Base-by-base conservation (phyloP, 805 yeast species). In the Saturnispora diversa region DNA sequence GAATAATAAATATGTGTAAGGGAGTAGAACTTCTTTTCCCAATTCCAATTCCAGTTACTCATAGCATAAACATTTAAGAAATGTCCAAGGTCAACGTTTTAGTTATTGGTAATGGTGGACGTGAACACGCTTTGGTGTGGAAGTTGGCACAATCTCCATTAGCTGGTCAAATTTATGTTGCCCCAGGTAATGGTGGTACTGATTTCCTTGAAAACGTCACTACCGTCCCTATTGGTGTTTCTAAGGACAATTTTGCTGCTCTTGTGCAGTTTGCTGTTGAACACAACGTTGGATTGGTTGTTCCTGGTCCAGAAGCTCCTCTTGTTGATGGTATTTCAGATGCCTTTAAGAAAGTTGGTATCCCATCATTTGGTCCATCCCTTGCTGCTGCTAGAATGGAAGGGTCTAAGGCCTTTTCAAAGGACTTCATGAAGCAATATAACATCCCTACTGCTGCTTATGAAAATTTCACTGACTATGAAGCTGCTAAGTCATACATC, bases 241-340 rank as follows among this genome's bases (percentile, higher is more conserved):
- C 76, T 20, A 74, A 77, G 45, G 64, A 63, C n/a, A 81, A 87
- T 50, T 92, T 92, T 53, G 70, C 70, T 1, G 63, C 66, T 24
- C 70, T 92, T 46, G 84, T 77, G 42, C 65, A 77, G 44, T 88
- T 88, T 62, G 95, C 97, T 5, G 58, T 69, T 12, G 74, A 74
- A 22, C 66, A 88, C 41, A 52, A 72, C 5, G 72, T 92, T 40
- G 72, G 69, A 38, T 68, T 92, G 42, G 97, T 86, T 5, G 70
- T 92, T 32, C 97, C 98, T 27, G 99, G 99, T 25, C 99, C 99
- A n/a, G 99, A 92, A 64, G 95, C 87, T 65, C 97, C 98, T 27
- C 70, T 94, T 47, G 97, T 94, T 24, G 97, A 92, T 55, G 99
- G 99, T 38, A 77, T 92, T 46, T 61, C 88, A 21, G 61, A 79